Evolutionary conservation across 2,329 filamentous ascomycete genomes (phyloP).

Genomic region (Botrytis porri): DNA sequence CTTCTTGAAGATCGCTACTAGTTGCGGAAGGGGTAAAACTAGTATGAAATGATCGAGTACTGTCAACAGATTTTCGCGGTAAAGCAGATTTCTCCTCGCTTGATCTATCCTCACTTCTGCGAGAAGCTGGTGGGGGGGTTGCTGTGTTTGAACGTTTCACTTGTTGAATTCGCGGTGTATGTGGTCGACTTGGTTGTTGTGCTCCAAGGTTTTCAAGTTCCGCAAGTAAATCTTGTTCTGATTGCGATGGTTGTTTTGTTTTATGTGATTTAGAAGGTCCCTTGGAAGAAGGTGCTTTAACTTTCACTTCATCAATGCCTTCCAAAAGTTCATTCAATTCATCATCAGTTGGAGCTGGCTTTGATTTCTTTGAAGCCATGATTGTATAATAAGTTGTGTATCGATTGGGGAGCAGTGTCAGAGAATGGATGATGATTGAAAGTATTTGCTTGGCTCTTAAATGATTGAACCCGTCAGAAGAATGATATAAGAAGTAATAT

Average conservation of each 20-base stretch:
- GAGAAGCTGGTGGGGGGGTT: slow-evolving; percentile 47
- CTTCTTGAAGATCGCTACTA: slow-evolving; percentile 56
- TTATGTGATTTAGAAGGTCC: slow-evolving; percentile 39
- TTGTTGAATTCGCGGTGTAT: slow-evolving; percentile 70
- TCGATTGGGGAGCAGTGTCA: background rate
- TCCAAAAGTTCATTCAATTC: slow-evolving; percentile 65
- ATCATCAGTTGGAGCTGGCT: slow-evolving; percentile 55
- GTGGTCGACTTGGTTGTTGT: slow-evolving; percentile 71
- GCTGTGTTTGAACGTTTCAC: slow-evolving; percentile 52
- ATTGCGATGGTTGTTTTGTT: slow-evolving; percentile 38
- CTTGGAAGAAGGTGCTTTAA: slow-evolving; percentile 46
- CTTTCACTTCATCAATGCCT: slow-evolving; percentile 53
- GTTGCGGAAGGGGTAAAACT: slow-evolving; percentile 68
- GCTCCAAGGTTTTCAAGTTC: slow-evolving; percentile 74
- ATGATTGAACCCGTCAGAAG: background rate
- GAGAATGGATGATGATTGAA: background rate
- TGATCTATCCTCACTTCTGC: slow-evolving; percentile 43
- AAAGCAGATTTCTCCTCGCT: slow-evolving; percentile 58
- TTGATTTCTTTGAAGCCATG: slow-evolving; percentile 60
- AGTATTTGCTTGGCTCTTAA: background rate
- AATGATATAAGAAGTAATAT: background rate
- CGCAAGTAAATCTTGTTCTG: slow-evolving; percentile 73
- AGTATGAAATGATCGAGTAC: slow-evolving; percentile 66
- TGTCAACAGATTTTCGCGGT: slow-evolving; percentile 73
- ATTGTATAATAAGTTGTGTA: background rate